Percentiles rank a stretch among this genome's conserved stretches.
Evolutionary conservation across 805 yeast genomes (phyloP).

Genomic region (Brettanomyces nanus): DNA sequence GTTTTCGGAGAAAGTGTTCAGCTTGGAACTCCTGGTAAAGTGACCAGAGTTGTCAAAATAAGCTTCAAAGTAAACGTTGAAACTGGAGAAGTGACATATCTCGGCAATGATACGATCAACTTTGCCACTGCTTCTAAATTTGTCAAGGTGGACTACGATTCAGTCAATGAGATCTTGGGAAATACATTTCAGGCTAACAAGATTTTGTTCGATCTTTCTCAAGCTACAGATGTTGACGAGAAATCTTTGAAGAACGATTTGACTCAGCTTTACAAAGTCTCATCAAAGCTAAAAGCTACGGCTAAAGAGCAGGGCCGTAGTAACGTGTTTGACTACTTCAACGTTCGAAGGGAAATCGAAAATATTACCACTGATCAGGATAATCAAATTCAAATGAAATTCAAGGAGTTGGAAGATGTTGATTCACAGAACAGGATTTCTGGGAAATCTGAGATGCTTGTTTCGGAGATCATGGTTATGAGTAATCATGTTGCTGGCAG

Average conservation of each 20-base stretch:
- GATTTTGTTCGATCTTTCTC: constrained; percentile 5
- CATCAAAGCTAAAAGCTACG: constrained; percentile 18
- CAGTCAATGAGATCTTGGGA: constrained; percentile 46
- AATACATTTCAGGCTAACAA: constrained; percentile 9
- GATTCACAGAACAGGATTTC: constrained; percentile 10
- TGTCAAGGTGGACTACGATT: constrained; percentile 50
- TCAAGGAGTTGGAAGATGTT: too few relatives aligned
- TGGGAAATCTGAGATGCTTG: constrained; percentile 54
- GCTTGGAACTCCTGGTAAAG: constrained; percentile 38
- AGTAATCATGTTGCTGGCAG: constrained; percentile 59
- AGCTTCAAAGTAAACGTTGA: constrained; percentile 23
- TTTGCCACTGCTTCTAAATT: constrained; percentile 39
- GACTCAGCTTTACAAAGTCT: constrained; percentile 24
- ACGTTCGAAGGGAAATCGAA: constrained; percentile 16
- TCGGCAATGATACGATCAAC: constrained; percentile 24
- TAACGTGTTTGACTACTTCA: constrained; percentile 12
- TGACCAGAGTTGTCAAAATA: constrained; percentile 38
- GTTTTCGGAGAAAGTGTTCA: constrained; percentile 36
- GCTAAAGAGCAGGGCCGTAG: constrained; percentile 33
- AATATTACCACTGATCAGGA: constrained; percentile 17
- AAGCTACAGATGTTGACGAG: constrained; percentile 3
- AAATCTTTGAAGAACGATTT: constrained; percentile 27
- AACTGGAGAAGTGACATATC: constrained; percentile 11
- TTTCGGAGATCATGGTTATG: constrained; percentile 76
- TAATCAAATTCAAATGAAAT: constrained; percentile 16